phyloP scores from a whole-genome alignment of 768 basidiomycete species.

The Calvatia gigantea region DNA sequence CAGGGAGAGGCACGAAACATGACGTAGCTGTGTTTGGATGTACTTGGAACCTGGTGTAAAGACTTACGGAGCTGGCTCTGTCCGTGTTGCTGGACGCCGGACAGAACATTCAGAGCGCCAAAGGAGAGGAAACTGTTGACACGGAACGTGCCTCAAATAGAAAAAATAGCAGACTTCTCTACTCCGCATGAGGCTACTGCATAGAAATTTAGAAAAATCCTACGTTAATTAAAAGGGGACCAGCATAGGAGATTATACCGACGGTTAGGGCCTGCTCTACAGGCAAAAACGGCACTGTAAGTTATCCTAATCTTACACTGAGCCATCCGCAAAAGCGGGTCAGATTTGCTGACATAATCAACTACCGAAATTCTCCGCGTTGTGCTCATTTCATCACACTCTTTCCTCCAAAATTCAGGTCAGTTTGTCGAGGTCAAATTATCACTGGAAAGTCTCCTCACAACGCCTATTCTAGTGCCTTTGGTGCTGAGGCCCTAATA shows the following conservation, averaged over 20 bases:
- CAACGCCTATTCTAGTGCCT: conserved; percentile 10
- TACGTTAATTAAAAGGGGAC: neutral
- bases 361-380: conserved; percentile 43
- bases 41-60: too few relatives aligned
- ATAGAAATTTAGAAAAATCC: neutral
- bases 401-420: conserved; percentile 34
- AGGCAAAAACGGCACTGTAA: neutral
- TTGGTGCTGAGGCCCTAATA: conserved; percentile 21
- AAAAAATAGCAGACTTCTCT: neutral
- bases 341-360: conserved; percentile 32
- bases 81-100: neutral
- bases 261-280: too few relatives aligned
- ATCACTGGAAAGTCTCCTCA: neutral
- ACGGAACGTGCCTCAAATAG: conserved; percentile 12
- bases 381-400: conserved; percentile 20
- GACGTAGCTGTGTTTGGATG: neutral
- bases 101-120: conserved; percentile 1
- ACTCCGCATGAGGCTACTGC: neutral
- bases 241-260: neutral
- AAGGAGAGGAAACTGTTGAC: neutral
- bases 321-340: too few relatives aligned
- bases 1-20: conserved; percentile 64
- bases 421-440: conserved; percentile 10
- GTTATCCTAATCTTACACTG: neutral
- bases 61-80: neutral